phyloP scores from a whole-genome alignment of 1,139 yeast species.

The Candida freyschussii region DNA sequence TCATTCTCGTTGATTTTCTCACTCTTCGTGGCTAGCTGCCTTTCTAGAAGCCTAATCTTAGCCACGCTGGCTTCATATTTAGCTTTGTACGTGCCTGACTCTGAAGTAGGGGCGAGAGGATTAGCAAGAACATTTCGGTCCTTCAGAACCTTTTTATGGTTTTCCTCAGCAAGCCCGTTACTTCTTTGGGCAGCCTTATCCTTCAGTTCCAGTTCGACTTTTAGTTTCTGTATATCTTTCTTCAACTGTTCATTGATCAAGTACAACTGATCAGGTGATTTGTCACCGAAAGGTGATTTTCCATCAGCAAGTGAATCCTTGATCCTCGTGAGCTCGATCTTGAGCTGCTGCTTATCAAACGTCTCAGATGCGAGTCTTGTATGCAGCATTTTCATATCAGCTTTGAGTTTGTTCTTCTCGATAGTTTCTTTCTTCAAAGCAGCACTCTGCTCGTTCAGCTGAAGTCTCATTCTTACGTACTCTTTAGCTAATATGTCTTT shows the following conservation, averaged over 20 bases:
- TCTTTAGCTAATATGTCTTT: slow-evolving; percentile 36
- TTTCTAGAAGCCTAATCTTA: slow-evolving; percentile 40
- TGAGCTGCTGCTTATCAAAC: slow-evolving; percentile 44
- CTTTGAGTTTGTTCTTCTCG: slow-evolving; percentile 48
- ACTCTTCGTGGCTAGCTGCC: slow-evolving; percentile 32
- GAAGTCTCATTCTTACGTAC: slow-evolving; percentile 45
- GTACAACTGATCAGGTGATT: slow-evolving; percentile 30
- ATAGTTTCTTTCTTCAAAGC: slow-evolving; percentile 46
- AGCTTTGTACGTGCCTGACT: slow-evolving; percentile 27
- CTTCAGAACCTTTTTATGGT: slow-evolving; percentile 27
- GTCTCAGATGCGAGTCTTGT: slow-evolving; percentile 49
- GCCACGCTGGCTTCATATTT: slow-evolving; percentile 40
- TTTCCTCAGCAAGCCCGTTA: slow-evolving; percentile 26
- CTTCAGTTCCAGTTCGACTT: slow-evolving; percentile 32
- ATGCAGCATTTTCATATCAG: slow-evolving; percentile 55
- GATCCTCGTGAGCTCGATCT: slow-evolving; percentile 36
- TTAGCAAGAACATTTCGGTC: slow-evolving; percentile 25
- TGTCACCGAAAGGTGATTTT: slow-evolving; percentile 26
- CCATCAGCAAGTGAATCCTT: slow-evolving; percentile 28
- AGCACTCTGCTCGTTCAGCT: slow-evolving; percentile 50
- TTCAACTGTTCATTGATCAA: slow-evolving; percentile 34
- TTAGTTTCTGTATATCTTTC: slow-evolving; percentile 36
- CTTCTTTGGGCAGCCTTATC: slow-evolving; percentile 30
- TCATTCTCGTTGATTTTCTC: not conserved
- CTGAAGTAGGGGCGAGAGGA: slow-evolving; percentile 8